Percentiles rank a stretch among this genome's conserved stretches.
phyloP scores from a whole-genome alignment of 1,284 basidiomycete species.

The Bondarzewia mesenterica region DNA sequence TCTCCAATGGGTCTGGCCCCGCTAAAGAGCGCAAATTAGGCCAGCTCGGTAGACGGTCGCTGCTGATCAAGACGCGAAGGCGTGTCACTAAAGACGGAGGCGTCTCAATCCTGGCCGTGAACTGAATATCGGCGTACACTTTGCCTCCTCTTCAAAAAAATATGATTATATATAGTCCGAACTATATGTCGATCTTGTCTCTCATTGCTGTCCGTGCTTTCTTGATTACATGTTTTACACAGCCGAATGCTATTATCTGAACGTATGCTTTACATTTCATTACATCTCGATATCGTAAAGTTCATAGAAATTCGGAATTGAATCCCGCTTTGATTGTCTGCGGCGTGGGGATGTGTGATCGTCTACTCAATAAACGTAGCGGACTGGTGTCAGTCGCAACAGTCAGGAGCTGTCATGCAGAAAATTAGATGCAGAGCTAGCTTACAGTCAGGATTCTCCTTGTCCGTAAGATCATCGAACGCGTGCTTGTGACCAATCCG shows the following conservation, averaged over 20 bases:
- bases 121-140: background rate
- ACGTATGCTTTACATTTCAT: too few species aligned
- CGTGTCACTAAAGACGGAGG: conserved; percentile 59
- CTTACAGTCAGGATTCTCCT: conserved; percentile 1
- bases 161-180: too few species aligned
- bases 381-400: background rate
- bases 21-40: conserved; percentile 12
- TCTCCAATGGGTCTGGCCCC: background rate
- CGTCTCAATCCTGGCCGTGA: conserved; percentile 48
- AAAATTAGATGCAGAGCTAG: too few species aligned
- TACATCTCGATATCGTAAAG: too few species aligned
- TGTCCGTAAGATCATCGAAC: conserved; percentile 41
- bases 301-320: too few species aligned
- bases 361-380: background rate
- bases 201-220: too few species aligned
- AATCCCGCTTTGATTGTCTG: too few species aligned
- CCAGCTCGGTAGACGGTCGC: conserved; percentile 44
- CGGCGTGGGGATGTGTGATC: too few species aligned
- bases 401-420: conserved; percentile 5
- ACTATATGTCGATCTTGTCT: too few species aligned
- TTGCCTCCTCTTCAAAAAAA: too few species aligned
- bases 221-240: too few species aligned
- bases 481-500: conserved; percentile 33
- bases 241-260: too few species aligned
- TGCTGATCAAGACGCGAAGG: conserved; percentile 50